These are phyloP conservation scores for Pestalotiopsis sp. DNA, from an alignment of 2,329 filamentous ascomycete species.

Conservation along the genomic window DNA sequence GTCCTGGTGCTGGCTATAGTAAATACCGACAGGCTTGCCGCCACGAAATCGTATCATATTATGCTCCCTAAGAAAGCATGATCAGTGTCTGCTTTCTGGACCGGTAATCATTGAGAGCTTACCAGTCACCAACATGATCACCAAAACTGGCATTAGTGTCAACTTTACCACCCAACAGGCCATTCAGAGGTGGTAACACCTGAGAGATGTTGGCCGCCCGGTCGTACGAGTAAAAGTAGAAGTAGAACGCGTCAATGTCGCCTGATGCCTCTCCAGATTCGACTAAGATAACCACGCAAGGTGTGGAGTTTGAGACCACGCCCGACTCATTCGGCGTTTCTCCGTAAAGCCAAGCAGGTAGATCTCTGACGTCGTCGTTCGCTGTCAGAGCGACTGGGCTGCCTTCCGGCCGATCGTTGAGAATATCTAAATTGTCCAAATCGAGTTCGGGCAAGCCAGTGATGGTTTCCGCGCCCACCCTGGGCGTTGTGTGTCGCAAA, in stretches of 20 bases:
- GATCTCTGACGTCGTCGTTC: background rate
- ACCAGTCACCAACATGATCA: constrained; percentile 10
- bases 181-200: background rate
- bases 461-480: background rate
- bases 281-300: constrained; percentile 4
- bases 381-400: background rate
- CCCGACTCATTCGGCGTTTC: constrained; percentile 4
- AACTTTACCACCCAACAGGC: background rate
- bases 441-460: background rate
- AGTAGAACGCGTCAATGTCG: constrained; percentile 7
- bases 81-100: background rate
- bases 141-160: background rate
- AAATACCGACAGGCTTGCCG: constrained; percentile 4
- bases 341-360: constrained; percentile 4
- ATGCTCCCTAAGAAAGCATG: background rate
- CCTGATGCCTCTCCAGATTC: background rate
- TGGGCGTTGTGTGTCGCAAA: constrained; percentile 1
- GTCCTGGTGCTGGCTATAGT: constrained; percentile 6
- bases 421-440: background rate
- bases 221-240: constrained; percentile 11
- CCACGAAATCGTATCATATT: constrained; percentile 7
- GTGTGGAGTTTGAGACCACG: background rate
- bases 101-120: background rate
- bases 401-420: background rate
- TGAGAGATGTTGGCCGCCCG: constrained; percentile 8